Percentiles rank a stretch among this genome's conserved stretches.
These are phyloP conservation scores for Teunomyces gatunensis DNA, from an alignment of 805 yeast species.

Conservation along the genomic window DNA sequence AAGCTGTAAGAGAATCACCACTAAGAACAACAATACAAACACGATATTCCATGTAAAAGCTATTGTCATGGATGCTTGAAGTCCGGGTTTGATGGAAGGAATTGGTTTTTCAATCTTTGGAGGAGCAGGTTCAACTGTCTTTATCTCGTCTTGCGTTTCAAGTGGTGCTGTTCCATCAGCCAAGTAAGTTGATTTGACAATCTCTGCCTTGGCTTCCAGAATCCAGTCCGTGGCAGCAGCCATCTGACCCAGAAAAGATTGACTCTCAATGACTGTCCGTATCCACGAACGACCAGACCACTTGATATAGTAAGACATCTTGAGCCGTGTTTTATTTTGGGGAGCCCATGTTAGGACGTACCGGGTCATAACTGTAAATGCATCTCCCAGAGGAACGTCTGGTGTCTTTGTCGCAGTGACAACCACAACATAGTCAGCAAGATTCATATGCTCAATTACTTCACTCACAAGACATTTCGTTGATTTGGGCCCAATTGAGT, in stretches of 20 bases:
- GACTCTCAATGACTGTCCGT: constrained; percentile 71
- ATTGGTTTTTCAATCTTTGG: neutral
- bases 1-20: constrained; percentile 1
- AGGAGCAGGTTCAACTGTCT: neutral
- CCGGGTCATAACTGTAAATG: constrained; percentile 61
- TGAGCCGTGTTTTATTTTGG: constrained; percentile 50
- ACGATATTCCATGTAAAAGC: neutral
- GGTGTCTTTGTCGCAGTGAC: constrained; percentile 66
- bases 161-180: constrained; percentile 18
- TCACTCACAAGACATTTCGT: constrained; percentile 67
- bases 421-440: constrained; percentile 45
- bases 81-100: neutral
- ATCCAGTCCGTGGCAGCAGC: constrained; percentile 55
- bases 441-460: constrained; percentile 50
- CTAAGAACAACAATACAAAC: neutral
- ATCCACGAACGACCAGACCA: constrained; percentile 83
- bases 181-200: constrained; percentile 20
- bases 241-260: constrained; percentile 69
- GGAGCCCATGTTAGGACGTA: constrained; percentile 62
- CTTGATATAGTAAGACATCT: constrained; percentile 53
- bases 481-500: constrained; percentile 74
- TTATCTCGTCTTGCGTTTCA: neutral
- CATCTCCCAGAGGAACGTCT: constrained; percentile 77
- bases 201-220: constrained; percentile 42
- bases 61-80: neutral